phyloP scores from a whole-genome alignment of 495 filamentous ascomycete species.

The Gamarada debralockiae region DNA sequence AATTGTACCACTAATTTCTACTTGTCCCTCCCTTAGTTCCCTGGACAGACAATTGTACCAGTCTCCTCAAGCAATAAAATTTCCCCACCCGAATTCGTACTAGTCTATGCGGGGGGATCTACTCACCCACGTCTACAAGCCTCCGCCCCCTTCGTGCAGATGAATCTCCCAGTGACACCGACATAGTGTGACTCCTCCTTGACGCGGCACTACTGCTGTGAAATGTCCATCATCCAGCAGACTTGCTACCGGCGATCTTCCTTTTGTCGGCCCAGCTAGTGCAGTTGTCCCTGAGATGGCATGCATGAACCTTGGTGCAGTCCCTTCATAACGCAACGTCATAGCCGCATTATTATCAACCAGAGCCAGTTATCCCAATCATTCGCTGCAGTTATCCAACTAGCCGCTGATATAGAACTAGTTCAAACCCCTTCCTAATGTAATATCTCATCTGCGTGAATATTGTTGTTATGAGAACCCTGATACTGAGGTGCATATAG shows the following conservation, averaged over 20 bases:
- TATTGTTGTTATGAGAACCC: too few species aligned
- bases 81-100: too few species aligned
- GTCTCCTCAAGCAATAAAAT: too few species aligned
- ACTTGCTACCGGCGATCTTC: slow-evolving; percentile 11
- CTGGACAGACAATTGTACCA: too few species aligned
- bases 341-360: neutral
- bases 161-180: slow-evolving; percentile 8
- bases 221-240: slow-evolving; percentile 1
- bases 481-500: too few species aligned
- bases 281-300: slow-evolving; percentile 5
- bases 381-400: neutral
- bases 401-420: neutral
- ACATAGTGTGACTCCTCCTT: slow-evolving; percentile 12
- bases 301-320: slow-evolving; percentile 1
- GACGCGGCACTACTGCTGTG: slow-evolving; percentile 4
- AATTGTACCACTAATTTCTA: too few species aligned
- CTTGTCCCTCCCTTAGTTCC: too few species aligned
- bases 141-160: too few species aligned
- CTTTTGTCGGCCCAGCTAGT: slow-evolving; percentile 1
- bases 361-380: neutral
- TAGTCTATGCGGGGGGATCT: too few species aligned
- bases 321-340: neutral
- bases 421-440: neutral
- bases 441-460: neutral
- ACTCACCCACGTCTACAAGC: too few species aligned